Conservation (phyloP, 495 filamentous ascomycete species). For the Ascodesmis nigricans region DNA sequence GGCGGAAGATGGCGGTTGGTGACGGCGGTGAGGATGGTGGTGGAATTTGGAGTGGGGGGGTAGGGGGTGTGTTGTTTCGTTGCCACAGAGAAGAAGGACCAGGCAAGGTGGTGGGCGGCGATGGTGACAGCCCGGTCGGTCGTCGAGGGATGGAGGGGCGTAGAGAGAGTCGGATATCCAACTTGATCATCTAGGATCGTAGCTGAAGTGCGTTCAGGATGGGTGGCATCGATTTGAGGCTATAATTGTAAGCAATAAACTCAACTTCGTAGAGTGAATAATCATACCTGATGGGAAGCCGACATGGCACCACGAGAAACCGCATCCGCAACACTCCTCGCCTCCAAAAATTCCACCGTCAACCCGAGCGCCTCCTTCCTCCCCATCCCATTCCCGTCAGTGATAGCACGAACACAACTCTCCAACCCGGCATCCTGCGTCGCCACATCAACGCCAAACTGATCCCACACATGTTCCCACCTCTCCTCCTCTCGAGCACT, state of each 20-base stretch:
- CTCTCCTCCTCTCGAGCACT: conserved; percentile 30
- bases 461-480: conserved; percentile 31
- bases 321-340: conserved; percentile 32
- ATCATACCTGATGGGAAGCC: conserved; percentile 23
- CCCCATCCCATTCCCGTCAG: background rate
- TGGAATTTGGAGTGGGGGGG: too few relatives aligned
- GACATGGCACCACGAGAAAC: conserved; percentile 25
- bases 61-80: conserved; percentile 8
- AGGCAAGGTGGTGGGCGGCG: too few relatives aligned
- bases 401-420: conserved; percentile 6
- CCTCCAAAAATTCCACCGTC: conserved; percentile 22
- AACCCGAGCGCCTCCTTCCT: conserved; percentile 9
- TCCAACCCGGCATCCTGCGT: conserved; percentile 10
- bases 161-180: too few relatives aligned
- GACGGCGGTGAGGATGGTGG: too few relatives aligned
- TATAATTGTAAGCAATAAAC: conserved; percentile 7
- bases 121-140: too few relatives aligned
- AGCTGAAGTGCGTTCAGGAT: conserved; percentile 37
- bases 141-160: too few relatives aligned
- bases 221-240: conserved; percentile 22
- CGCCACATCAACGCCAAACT: conserved; percentile 33
- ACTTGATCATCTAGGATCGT: background rate
- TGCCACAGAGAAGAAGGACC: too few relatives aligned
- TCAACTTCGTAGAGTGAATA: conserved; percentile 4
- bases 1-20: too few relatives aligned